These are phyloP conservation scores for Sclerotinia nivalis DNA, from an alignment of 2,329 filamentous ascomycete genomes.

Conservation along the genomic window DNA sequence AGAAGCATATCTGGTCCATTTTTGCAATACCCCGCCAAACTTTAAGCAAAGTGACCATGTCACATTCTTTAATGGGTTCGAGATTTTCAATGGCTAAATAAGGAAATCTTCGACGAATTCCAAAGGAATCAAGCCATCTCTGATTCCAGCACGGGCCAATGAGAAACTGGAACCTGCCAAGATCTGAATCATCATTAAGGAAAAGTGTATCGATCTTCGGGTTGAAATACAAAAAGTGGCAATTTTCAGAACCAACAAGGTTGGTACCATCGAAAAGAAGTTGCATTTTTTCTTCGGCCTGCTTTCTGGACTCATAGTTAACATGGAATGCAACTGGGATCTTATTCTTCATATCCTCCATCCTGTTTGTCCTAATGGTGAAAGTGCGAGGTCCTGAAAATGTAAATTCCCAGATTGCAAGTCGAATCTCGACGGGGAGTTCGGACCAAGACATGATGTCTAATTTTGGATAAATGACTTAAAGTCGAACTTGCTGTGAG, in stretches of 20 bases:
- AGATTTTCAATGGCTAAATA: background rate
- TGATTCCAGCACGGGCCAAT: background rate
- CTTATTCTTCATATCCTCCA: background rate
- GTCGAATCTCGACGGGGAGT: background rate
- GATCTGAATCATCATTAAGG: background rate
- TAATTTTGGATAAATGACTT: background rate
- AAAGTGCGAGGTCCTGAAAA: background rate
- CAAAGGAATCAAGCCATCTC: too few relatives aligned
- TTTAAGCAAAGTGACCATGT: background rate
- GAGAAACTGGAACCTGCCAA: background rate
- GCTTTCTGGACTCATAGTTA: background rate
- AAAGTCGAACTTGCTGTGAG: too few relatives aligned
- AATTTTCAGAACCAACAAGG: background rate
- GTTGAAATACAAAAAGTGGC: background rate
- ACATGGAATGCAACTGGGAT: background rate
- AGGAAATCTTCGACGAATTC: too few relatives aligned
- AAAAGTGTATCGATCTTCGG: background rate
- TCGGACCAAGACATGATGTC: background rate
- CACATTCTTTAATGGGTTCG: background rate
- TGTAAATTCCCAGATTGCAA: background rate
- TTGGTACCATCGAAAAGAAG: background rate
- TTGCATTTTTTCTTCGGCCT: too few relatives aligned
- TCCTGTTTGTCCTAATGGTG: background rate
- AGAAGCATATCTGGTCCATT: background rate
- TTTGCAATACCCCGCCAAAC: background rate